Evolutionary conservation across 768 basidiomycete genomes (phyloP).

Genomic region (Psilocybe subaeruginosa): DNA sequence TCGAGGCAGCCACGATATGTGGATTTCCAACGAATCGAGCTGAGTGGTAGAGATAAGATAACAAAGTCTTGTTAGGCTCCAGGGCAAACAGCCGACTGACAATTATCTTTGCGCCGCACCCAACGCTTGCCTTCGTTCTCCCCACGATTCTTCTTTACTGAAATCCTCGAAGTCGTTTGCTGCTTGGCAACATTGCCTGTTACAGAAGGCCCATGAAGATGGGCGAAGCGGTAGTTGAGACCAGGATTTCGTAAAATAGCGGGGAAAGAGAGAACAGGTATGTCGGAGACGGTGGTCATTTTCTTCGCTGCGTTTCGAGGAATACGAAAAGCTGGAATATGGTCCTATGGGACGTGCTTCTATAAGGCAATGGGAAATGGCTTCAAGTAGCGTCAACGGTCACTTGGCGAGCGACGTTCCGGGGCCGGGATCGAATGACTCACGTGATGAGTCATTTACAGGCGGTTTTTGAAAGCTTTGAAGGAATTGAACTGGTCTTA

Average conservation of each 20-base stretch:
- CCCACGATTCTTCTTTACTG: constrained; percentile 45
- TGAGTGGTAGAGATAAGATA: constrained; percentile 30
- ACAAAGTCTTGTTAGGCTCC: not conserved
- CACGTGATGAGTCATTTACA: constrained; percentile 13
- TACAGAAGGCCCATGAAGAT: constrained; percentile 38
- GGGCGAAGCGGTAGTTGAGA: constrained; percentile 53
- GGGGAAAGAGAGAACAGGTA: constrained; percentile 67
- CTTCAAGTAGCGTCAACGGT: not conserved
- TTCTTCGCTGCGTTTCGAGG: not conserved
- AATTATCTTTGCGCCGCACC: constrained; percentile 77
- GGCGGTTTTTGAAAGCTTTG: too few species aligned
- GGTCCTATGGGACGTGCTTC: too few species aligned
- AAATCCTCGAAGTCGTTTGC: constrained; percentile 16
- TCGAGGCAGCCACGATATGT: constrained; percentile 67
- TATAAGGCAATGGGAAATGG: not conserved
- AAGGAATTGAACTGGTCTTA: too few species aligned
- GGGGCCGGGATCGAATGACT: constrained; percentile 14
- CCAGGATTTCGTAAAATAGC: constrained; percentile 66
- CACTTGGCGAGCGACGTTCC: not conserved
- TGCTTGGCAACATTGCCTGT: constrained; percentile 17
- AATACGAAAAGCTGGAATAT: too few species aligned
- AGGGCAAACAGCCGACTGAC: constrained; percentile 39
- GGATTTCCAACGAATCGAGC: constrained; percentile 75
- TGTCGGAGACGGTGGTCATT: constrained; percentile 8
- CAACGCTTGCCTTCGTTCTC: constrained; percentile 80